phyloP scores from a whole-genome alignment of 768 basidiomycete species.

The Russula ochroleuca region DNA sequence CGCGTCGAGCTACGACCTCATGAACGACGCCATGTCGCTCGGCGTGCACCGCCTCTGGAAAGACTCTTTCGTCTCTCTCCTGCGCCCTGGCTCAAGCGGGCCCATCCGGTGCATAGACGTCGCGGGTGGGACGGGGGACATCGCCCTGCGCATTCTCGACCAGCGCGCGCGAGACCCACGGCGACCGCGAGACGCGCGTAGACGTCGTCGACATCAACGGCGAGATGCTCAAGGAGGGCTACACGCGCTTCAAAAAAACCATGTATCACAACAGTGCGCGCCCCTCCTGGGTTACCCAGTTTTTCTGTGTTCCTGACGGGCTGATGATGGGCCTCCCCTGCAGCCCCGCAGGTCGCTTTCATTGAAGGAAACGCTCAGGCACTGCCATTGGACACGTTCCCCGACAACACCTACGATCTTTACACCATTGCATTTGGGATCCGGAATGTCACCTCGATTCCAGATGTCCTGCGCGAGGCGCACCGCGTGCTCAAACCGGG shows the following conservation, averaged over 20 bases:
- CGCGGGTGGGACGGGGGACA: conserved; percentile 97
- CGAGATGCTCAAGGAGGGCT: conserved; percentile 92
- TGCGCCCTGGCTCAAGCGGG: conserved; percentile 74
- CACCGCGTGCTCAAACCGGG: conserved; percentile 94
- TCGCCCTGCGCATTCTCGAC: conserved; percentile 91
- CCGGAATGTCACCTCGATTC: conserved; percentile 92
- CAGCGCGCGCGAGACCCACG: conserved; percentile 82
- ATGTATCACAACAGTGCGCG: conserved; percentile 95
- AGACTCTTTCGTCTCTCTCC: conserved; percentile 72
- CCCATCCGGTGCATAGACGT: conserved; percentile 86
- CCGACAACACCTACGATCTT: conserved; percentile 82
- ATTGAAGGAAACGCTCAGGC: conserved; percentile 90
- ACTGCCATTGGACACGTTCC: conserved; percentile 61
- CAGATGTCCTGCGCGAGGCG: conserved; percentile 82
- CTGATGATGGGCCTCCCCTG: conserved; percentile 11
- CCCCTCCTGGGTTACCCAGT: not conserved
- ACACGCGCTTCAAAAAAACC: conserved; percentile 87
- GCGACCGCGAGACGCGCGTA: conserved; percentile 84
- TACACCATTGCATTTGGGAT: conserved; percentile 99
- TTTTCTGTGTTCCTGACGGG: not conserved
- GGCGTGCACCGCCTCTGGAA: conserved; percentile 98
- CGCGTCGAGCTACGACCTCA: conserved; percentile 90
- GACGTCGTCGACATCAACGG: conserved; percentile 92
- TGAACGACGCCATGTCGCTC: conserved; percentile 99
- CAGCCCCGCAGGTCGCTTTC: conserved; percentile 91